Evolutionary conservation across 148 eudicot species (phyloP).

Genomic region (Vaccinium macrocarpon): DNA sequence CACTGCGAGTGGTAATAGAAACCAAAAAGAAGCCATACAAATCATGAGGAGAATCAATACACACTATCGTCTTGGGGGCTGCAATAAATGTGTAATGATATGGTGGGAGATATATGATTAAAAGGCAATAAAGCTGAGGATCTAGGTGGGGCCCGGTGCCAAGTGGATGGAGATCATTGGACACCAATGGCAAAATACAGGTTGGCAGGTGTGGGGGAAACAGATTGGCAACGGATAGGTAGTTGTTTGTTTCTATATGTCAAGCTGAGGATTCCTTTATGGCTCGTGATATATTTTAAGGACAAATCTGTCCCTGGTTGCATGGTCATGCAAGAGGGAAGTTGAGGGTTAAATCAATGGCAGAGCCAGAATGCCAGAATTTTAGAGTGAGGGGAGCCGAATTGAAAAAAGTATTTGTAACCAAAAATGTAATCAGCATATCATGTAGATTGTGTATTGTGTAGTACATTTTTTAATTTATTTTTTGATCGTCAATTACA

Average conservation of each 20-base stretch:
- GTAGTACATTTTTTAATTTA: too few relatives aligned
- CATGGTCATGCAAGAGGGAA: neutral
- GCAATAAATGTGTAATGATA: slow-evolving; percentile 14
- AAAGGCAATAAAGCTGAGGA: neutral
- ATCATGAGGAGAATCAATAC: slow-evolving; percentile 11
- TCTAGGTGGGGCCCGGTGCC: neutral
- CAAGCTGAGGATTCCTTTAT: slow-evolving; percentile 12
- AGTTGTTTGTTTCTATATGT: slow-evolving; percentile 13
- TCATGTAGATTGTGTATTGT: too few relatives aligned
- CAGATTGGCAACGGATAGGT: slow-evolving; percentile 7
- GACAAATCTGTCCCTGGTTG: neutral
- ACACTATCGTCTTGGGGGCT: neutral
- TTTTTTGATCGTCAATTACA: too few relatives aligned
- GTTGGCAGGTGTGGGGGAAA: slow-evolving; percentile 18
- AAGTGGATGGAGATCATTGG: slow-evolving; percentile 16
- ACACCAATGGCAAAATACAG: slow-evolving; percentile 13
- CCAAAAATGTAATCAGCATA: too few relatives aligned
- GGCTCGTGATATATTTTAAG: neutral
- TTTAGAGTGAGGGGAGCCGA: too few relatives aligned
- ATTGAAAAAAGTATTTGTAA: too few relatives aligned
- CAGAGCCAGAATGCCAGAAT: too few relatives aligned
- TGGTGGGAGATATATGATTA: slow-evolving; percentile 16
- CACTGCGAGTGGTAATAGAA: slow-evolving; percentile 10
- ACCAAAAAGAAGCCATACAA: slow-evolving; percentile 23
- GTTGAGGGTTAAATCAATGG: neutral